Evolutionary conservation across 2,329 filamentous ascomycete genomes (phyloP).

Genomic region (Dendryphion nanum): DNA sequence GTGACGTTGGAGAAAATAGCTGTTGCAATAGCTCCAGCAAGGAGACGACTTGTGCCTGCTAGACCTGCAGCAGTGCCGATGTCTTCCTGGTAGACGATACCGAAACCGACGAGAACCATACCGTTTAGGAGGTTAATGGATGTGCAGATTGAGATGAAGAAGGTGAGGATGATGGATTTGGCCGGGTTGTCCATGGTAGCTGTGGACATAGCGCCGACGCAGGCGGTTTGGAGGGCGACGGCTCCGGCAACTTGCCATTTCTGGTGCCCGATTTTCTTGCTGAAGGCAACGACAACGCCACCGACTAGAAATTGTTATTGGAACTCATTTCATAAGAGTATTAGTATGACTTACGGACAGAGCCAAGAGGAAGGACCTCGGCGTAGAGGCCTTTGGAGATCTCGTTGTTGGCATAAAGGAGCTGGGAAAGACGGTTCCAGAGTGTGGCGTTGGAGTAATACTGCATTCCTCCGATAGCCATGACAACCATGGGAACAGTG

Average conservation of each 20-base stretch:
- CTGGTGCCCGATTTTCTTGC: constrained; percentile 27
- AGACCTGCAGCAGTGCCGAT: constrained; percentile 29
- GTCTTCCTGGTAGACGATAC: constrained; percentile 4
- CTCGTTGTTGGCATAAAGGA: constrained; percentile 27
- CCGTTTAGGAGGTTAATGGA: constrained; percentile 28
- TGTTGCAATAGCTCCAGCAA: constrained; percentile 27
- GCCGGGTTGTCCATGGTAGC: constrained; percentile 23
- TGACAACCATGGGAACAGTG: constrained; percentile 28
- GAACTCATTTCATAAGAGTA: not conserved
- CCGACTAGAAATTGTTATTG: constrained; percentile 14
- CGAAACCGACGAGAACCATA: constrained; percentile 29
- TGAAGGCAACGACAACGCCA: constrained; percentile 26
- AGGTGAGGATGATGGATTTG: constrained; percentile 25
- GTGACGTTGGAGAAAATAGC: constrained; percentile 28
- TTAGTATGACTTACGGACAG: constrained; percentile 14
- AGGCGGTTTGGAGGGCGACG: constrained; percentile 27
- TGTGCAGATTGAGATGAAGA: constrained; percentile 26
- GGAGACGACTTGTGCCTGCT: constrained; percentile 25
- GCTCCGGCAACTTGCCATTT: constrained; percentile 26
- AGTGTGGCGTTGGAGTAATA: constrained; percentile 31
- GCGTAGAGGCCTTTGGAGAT: constrained; percentile 27
- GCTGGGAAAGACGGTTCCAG: constrained; percentile 24
- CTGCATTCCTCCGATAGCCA: constrained; percentile 31
- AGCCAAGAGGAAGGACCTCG: constrained; percentile 23
- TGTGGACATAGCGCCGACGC: constrained; percentile 25